These are phyloP conservation scores for Tolypocladium pustulatum DNA, from an alignment of 2,329 filamentous ascomycete genomes.

Conservation along the genomic window DNA sequence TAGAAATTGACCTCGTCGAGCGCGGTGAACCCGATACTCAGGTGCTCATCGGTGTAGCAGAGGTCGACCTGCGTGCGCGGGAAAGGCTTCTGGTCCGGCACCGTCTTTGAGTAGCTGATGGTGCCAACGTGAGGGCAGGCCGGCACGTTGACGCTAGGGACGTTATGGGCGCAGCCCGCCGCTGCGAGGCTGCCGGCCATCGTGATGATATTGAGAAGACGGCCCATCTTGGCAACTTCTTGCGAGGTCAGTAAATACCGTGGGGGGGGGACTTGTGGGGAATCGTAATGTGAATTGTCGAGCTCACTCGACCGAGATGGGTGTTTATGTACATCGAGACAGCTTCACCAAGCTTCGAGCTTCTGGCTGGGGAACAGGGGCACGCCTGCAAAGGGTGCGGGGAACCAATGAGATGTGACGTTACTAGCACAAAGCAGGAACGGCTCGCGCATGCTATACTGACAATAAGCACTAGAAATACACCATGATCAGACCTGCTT, in stretches of 20 bases:
- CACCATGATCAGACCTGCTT: not conserved
- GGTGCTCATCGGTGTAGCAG: constrained; percentile 30
- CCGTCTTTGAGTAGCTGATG: constrained; percentile 28
- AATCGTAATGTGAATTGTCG: not conserved
- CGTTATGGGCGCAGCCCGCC: constrained; percentile 1
- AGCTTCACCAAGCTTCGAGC: not conserved
- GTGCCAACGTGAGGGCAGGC: constrained; percentile 24
- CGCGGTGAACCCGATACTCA: constrained; percentile 33
- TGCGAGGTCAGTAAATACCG: not conserved
- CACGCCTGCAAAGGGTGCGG: not conserved
- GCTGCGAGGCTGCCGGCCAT: constrained; percentile 1
- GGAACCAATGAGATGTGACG: not conserved
- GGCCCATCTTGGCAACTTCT: not conserved
- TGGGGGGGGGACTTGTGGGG: not conserved
- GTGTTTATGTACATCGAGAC: not conserved
- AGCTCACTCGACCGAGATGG: not conserved
- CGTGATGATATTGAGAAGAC: constrained; percentile 1
- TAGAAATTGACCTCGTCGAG: constrained; percentile 34
- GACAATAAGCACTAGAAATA: not conserved
- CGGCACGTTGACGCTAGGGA: constrained; percentile 24
- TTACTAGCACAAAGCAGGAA: not conserved
- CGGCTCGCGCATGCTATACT: not conserved
- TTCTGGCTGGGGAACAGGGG: not conserved
- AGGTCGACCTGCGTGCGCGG: constrained; percentile 33
- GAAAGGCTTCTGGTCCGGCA: constrained; percentile 29